A percentile compares a stretch with the other conserved stretches of the same genome.
Conservation (phyloP, 2,329 filamentous ascomycete species). For the Fusarium sp. region DNA sequence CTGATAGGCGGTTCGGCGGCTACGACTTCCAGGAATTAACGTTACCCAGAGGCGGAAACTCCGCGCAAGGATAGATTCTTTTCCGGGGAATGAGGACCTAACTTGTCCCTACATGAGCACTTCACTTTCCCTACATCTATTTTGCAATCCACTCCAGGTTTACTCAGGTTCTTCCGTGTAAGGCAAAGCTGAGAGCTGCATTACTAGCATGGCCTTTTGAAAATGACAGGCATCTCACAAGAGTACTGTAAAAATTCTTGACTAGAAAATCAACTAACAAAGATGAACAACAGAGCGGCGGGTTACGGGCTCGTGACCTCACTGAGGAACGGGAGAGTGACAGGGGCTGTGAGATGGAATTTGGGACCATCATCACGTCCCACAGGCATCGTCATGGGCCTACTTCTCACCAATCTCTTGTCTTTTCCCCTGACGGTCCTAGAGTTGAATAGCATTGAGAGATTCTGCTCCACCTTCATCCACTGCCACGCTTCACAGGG, state of each 20-base stretch:
- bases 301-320: constrained; percentile 41
- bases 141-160: too few species aligned
- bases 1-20: constrained; percentile 23
- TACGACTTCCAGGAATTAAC: constrained; percentile 21
- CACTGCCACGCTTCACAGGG: constrained; percentile 21
- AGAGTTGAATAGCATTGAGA: constrained; percentile 9
- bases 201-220: background rate
- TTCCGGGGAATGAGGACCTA: constrained; percentile 7
- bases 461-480: constrained; percentile 31
- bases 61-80: constrained; percentile 25
- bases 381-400: constrained; percentile 33
- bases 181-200: constrained; percentile 24
- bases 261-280: constrained; percentile 1
- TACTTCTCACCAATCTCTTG: constrained; percentile 33
- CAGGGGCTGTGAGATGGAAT: constrained; percentile 29
- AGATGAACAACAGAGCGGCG: constrained; percentile 9
- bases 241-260: background rate
- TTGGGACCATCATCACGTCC: constrained; percentile 30
- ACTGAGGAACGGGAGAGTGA: constrained; percentile 32
- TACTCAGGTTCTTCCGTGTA: background rate
- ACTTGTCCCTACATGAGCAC: constrained; percentile 3
- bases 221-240: background rate
- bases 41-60: constrained; percentile 29
- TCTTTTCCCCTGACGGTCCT: constrained; percentile 20
- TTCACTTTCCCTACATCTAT: background rate